These are phyloP conservation scores for Anisogramma anomala DNA, from an alignment of 2,329 filamentous ascomycete species.

Conservation along the genomic window DNA sequence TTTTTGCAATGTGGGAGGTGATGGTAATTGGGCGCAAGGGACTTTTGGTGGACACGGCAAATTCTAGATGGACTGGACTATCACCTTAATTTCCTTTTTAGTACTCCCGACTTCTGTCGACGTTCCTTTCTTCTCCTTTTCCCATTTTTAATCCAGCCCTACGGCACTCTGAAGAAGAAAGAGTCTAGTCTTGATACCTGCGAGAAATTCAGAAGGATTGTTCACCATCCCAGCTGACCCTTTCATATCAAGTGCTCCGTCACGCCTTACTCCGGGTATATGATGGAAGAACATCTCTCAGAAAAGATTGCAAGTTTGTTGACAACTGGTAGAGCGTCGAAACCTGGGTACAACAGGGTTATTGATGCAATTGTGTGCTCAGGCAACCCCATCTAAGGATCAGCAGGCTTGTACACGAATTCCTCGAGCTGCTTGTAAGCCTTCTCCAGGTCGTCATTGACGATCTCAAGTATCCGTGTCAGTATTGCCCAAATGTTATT, in stretches of 20 bases:
- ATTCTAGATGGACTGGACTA: conserved; percentile 29
- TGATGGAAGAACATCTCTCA: too few relatives aligned
- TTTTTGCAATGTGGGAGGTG: conserved; percentile 25
- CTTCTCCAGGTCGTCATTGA: conserved; percentile 34
- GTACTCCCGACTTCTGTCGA: conserved; percentile 28
- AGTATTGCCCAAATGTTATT: background rate
- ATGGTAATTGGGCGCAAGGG: conserved; percentile 21
- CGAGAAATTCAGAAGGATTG: conserved; percentile 22
- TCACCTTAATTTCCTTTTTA: conserved; percentile 34
- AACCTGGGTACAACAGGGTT: background rate
- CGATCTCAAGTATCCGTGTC: conserved; percentile 16
- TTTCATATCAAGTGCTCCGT: background rate
- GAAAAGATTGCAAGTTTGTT: too few relatives aligned
- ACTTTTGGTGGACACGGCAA: conserved; percentile 21
- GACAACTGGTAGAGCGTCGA: background rate
- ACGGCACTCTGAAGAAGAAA: conserved; percentile 29
- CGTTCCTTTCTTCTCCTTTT: conserved; percentile 20
- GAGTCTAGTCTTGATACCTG: conserved; percentile 33
- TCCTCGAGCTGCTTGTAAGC: conserved; percentile 42
- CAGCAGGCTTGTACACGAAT: conserved; percentile 31
- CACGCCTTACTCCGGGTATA: background rate
- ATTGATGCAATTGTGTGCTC: conserved; percentile 9
- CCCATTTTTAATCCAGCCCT: conserved; percentile 18
- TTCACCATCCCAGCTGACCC: background rate
- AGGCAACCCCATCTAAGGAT: conserved; percentile 1